These are phyloP conservation scores for Penicillium polonicum DNA, from an alignment of 2,329 filamentous ascomycete genomes.

Conservation along the genomic window DNA sequence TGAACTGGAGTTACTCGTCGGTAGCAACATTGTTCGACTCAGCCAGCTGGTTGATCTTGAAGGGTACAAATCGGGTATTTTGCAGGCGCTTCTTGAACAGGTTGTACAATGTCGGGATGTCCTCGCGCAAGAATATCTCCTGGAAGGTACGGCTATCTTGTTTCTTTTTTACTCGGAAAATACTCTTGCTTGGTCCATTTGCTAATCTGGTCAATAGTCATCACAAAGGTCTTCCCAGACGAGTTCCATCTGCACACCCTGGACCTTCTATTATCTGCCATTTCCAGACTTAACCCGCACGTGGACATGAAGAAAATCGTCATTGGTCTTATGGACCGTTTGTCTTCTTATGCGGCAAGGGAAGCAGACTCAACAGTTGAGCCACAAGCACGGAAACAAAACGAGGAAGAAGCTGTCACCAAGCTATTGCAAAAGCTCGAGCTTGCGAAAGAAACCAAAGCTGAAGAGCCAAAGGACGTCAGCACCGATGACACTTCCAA, in stretches of 20 bases:
- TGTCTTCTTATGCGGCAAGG: conserved; percentile 91
- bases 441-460: conserved; percentile 60
- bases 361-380: conserved; percentile 73
- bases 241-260: conserved; percentile 97
- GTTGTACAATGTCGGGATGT: conserved; percentile 98
- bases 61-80: conserved; percentile 85
- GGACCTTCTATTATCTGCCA: conserved; percentile 90
- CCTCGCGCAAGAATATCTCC: conserved; percentile 90
- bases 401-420: conserved; percentile 79
- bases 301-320: conserved; percentile 98
- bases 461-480: conserved; percentile 39
- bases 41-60: conserved; percentile 95
- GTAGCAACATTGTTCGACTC: conserved; percentile 90
- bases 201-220: conserved; percentile 57
- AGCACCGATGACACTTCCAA: conserved; percentile 32
- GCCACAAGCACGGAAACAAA: conserved; percentile 68
- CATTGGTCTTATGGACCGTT: conserved; percentile 93
- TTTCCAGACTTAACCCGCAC: conserved; percentile 88
- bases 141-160: conserved; percentile 62
- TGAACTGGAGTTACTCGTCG: conserved; percentile 91
- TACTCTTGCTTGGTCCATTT: conserved; percentile 21
- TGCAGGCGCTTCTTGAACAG: conserved; percentile 88
- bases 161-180: not conserved
- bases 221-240: conserved; percentile 98
- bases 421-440: conserved; percentile 75